These are phyloP conservation scores for Pythium aphanidermatum DNA, from an alignment of 352 stramenopile species.

Conservation along the genomic window DNA sequence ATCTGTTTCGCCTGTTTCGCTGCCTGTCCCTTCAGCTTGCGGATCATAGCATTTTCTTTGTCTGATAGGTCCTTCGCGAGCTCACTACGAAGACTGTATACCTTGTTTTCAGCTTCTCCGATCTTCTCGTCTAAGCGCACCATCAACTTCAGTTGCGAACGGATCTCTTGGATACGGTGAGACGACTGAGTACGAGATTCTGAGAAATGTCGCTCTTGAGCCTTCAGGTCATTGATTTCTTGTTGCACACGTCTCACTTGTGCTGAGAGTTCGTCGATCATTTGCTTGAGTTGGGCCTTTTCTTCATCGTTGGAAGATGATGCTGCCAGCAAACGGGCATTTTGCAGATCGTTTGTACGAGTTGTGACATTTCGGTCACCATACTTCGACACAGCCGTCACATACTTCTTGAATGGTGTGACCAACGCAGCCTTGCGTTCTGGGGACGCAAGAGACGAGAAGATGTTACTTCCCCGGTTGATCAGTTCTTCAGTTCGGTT, in stretches of 20 bases:
- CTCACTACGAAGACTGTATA: conserved; percentile 63
- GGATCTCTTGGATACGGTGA: conserved; percentile 63
- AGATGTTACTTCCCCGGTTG: conserved; percentile 62
- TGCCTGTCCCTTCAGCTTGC: conserved; percentile 66
- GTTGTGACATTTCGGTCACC: conserved; percentile 80
- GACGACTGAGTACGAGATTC: conserved; percentile 55
- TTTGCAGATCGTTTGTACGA: conserved; percentile 73
- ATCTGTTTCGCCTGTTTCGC: conserved; percentile 73
- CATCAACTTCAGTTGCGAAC: conserved; percentile 54
- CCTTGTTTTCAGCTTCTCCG: conserved; percentile 55
- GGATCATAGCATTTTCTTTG: conserved; percentile 66
- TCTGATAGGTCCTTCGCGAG: conserved; percentile 73
- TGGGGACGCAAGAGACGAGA: conserved; percentile 36
- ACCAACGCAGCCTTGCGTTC: conserved; percentile 73
- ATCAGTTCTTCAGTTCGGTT: conserved; percentile 73
- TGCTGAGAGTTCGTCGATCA: conserved; percentile 33
- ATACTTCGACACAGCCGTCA: conserved; percentile 84
- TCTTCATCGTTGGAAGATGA: conserved; percentile 79
- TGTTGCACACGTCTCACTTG: conserved; percentile 42
- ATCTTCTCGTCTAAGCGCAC: conserved; percentile 77
- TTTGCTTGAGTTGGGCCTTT: conserved; percentile 49
- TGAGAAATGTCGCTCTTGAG: conserved; percentile 51
- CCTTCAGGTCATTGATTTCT: conserved; percentile 59
- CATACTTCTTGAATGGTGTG: conserved; percentile 84
- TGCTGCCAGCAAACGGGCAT: conserved; percentile 52